These are phyloP conservation scores for Staphylotrichum tortipilum DNA, from an alignment of 495 filamentous ascomycete genomes.

Conservation along the genomic window DNA sequence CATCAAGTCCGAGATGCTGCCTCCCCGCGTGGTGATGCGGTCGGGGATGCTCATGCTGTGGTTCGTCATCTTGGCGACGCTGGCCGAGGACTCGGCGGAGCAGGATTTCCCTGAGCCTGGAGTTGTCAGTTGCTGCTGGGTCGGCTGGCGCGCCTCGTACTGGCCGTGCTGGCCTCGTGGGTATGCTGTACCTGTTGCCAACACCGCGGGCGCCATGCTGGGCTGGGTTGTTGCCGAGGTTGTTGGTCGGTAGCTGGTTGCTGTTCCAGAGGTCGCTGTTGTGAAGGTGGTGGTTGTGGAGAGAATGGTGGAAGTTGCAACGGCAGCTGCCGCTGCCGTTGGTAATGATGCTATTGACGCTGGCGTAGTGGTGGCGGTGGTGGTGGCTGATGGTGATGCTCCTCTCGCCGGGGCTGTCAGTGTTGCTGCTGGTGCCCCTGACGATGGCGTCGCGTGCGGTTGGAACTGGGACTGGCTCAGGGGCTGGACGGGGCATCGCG, in stretches of 20 bases:
- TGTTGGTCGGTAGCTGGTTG: neutral
- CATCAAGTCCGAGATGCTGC: constrained; percentile 71
- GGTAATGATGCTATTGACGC: too few relatives aligned
- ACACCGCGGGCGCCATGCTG: neutral
- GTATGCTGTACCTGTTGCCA: constrained; percentile 6
- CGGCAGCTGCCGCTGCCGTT: neutral
- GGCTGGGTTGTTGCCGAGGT: neutral
- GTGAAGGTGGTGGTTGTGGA: too few relatives aligned
- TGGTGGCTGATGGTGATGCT: neutral
- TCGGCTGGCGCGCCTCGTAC: constrained; percentile 22
- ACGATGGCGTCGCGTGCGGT: too few relatives aligned
- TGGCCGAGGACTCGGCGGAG: too few relatives aligned
- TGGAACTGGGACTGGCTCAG: neutral
- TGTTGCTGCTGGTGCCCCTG: neutral
- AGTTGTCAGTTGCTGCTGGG: constrained; percentile 28
- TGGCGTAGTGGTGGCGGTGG: neutral
- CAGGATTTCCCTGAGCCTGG: too few relatives aligned
- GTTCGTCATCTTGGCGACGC: constrained; percentile 42
- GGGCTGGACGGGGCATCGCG: constrained; percentile 10
- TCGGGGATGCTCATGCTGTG: constrained; percentile 63
- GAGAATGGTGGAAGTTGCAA: too few relatives aligned
- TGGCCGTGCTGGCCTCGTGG: constrained; percentile 12
- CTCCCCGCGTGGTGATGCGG: constrained; percentile 64
- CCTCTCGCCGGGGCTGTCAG: neutral
- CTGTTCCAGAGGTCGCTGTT: too few relatives aligned